Conservation (phyloP, 768 basidiomycete genomes). For the Boletus rufocinnamomeus region DNA sequence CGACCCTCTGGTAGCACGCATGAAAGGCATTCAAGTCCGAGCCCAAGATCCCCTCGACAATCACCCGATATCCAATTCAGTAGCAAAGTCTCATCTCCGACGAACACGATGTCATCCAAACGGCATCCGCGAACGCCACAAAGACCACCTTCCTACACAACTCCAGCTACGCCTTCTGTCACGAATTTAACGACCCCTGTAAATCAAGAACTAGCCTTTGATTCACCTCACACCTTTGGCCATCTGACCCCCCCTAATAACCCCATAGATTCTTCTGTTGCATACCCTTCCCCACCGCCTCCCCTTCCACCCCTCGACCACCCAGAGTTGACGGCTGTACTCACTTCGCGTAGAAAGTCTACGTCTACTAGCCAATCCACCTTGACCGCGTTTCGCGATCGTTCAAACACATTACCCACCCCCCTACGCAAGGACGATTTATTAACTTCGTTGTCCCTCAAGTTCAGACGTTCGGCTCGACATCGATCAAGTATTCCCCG, state of each 20-base stretch:
- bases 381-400: slow-evolving; percentile 20
- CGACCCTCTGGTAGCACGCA: slow-evolving; percentile 13
- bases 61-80: slow-evolving; percentile 19
- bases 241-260: slow-evolving; percentile 36
- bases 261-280: slow-evolving; percentile 23
- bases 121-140: slow-evolving; percentile 30
- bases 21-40: slow-evolving; percentile 13
- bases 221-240: slow-evolving; percentile 47
- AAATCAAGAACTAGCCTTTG: slow-evolving; percentile 23
- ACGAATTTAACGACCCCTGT: slow-evolving; percentile 32
- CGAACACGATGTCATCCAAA: slow-evolving; percentile 31
- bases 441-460: slow-evolving; percentile 26
- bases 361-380: slow-evolving; percentile 7
- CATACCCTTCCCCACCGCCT: slow-evolving; percentile 42
- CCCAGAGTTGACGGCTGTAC: slow-evolving; percentile 31
- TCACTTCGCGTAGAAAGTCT: slow-evolving; percentile 25
- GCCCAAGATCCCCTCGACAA: slow-evolving; percentile 21
- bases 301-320: slow-evolving; percentile 58
- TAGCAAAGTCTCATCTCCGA: slow-evolving; percentile 35
- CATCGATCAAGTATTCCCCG: slow-evolving; percentile 31
- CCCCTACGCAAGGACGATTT: slow-evolving; percentile 22
- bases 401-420: slow-evolving; percentile 27
- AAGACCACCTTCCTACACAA: slow-evolving; percentile 22
- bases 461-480: slow-evolving; percentile 31
- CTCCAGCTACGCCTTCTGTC: slow-evolving; percentile 15